Base-by-base conservation (phyloP, 169 alveolate genomes). In the Cryptosporidium ryanae region DNA sequence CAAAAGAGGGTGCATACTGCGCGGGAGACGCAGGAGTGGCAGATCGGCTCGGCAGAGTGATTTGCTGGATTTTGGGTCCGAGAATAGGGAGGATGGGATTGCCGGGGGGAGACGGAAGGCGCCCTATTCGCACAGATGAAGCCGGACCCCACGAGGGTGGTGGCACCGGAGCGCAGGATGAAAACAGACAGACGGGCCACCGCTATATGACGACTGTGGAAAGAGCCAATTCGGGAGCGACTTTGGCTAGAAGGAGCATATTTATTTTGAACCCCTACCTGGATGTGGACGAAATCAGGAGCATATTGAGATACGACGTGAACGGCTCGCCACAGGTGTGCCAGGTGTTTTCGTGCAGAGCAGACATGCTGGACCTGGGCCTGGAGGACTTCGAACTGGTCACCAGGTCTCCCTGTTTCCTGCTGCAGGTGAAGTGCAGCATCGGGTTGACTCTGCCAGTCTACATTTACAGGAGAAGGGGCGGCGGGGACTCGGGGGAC, bases 351-450 rank as follows among this genome's bases (percentile, higher is more conserved):
- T 38, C 87, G 17, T 76, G 87, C n/a, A 57, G 87, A 5, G 63
- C 87, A 12, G 87, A 76, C n/a, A 8, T 76, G 0, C 18, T 76
- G 0, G 87, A 76, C 27, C 27, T 76, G 44, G 87, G 87, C 5
- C n/a, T 76, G 31, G 17, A 18, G 3, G 25, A 48, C 21, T 76
- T 76, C 46, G 71, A 76, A 27, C 12, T 76, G n/a, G 29, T 52
- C n/a, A 76, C 87, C 8, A 76, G 27, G 17, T 15, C 64, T 61
- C 87, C 87, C 7, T 59, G 87, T 38, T 76, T 76, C 29, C 44
- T 76, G 10, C 46, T 76, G 61, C 48, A 67, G 13, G 87, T 55
- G 5, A 76, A 32, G 34, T 76, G 87, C 64, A 59, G 71, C 23
- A 76, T 76, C 13, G 71, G 34, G 18, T 21, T 59, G 48, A 76